Evolutionary conservation across 1,284 basidiomycete genomes (phyloP), one percentile per base, ranked within the genome.

Genomic region (Fistulinella cinereoalba): DNA sequence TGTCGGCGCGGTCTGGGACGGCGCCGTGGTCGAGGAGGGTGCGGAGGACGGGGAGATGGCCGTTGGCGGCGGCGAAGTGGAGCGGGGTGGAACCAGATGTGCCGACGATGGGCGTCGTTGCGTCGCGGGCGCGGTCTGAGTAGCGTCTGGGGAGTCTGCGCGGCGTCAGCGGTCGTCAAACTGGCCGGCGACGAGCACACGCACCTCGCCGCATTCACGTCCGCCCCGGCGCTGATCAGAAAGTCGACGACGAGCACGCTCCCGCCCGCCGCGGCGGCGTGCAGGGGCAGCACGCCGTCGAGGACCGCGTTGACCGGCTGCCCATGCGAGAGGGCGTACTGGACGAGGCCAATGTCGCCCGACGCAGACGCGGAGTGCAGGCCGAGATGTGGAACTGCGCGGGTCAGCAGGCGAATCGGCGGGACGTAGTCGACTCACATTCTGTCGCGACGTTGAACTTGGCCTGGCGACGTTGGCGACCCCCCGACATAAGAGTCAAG

Each of bases 61-160:
- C 92, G 55, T 95, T 93, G 19, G 93, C 92, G 23, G 92, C 86
- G 6, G 93, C 93, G 64, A 96, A 97, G 62, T 97, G 93, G n/a
- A 97, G 79, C 0, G 93, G 89, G 0, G 92, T 95, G 1, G 91
- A 91, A 16, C 92, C 92, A 13, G 81, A 79, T 4, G 85, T 83
- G 36, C 90, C 91, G 27, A 92, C 82, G 56, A 86, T 85, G 47
- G 81, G 81, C 2, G 74, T 73, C 23, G 84, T 74, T 13, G 77
- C 56, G 64, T 85, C 73, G 58, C 85, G 70, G 61, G 75, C 74
- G 64, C 79, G 84, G 62, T 90, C 86, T 62, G 81, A 83, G 67
- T 92, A 93, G 46, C 88, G 81, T 49, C 87, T 77, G 18, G 91
- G 88, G 23, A 90, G 72, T 58, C 88, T 88, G 53, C 55, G 10